These are phyloP conservation scores for Coniochaeta sp. DNA, from an alignment of 2,329 filamentous ascomycete genomes.

Conservation along the genomic window DNA sequence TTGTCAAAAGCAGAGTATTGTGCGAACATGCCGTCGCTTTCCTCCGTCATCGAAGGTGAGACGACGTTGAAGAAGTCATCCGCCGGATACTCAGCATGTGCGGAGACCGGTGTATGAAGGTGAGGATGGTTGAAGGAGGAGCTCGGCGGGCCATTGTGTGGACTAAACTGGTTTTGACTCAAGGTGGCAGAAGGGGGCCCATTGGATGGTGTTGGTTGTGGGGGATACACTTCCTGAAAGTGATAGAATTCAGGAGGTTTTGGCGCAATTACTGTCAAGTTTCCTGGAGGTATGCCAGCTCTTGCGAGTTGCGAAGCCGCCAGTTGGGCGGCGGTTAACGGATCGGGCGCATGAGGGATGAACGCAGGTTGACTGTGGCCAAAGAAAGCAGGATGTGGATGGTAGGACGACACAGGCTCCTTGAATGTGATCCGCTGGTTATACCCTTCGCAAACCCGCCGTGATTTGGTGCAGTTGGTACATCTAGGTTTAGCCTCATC, in stretches of 20 bases:
- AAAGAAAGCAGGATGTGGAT: slow-evolving; percentile 41
- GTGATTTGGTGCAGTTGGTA: slow-evolving; percentile 80
- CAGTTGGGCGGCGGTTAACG: slow-evolving; percentile 35
- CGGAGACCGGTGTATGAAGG: not conserved
- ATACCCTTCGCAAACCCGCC: slow-evolving; percentile 77
- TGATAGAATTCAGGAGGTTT: slow-evolving; percentile 34
- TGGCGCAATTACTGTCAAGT: slow-evolving; percentile 41
- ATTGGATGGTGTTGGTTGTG: slow-evolving; percentile 18
- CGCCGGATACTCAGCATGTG: not conserved
- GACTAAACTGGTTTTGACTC: slow-evolving; percentile 7
- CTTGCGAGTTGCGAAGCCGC: slow-evolving; percentile 30
- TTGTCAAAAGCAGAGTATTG: not conserved
- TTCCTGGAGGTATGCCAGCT: slow-evolving; percentile 25
- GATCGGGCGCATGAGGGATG: slow-evolving; percentile 35
- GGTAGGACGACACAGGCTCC: slow-evolving; percentile 55
- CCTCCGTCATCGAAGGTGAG: not conserved
- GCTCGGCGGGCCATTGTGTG: not conserved
- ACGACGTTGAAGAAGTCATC: not conserved
- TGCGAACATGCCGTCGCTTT: not conserved
- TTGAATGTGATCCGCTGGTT: slow-evolving; percentile 78
- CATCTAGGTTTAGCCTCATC: slow-evolving; percentile 82
- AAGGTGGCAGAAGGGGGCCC: slow-evolving; percentile 14
- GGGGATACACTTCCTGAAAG: slow-evolving; percentile 24
- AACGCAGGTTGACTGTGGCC: slow-evolving; percentile 32
- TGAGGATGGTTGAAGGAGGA: not conserved